Conservation (phyloP, 1,139 yeast genomes). For the Pichia sp. region DNA sequence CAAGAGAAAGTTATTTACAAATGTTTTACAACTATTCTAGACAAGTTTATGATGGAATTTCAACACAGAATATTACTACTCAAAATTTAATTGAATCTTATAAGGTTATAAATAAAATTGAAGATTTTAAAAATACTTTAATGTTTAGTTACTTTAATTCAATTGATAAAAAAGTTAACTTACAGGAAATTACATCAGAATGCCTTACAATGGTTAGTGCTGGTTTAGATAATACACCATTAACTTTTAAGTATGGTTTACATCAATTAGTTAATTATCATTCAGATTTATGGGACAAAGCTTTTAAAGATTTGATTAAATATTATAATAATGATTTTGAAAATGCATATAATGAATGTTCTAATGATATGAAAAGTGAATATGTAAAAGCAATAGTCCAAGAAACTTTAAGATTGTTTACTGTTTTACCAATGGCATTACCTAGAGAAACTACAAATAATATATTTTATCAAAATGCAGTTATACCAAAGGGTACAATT, state of each 20-base stretch:
- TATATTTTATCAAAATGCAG: conserved; percentile 34
- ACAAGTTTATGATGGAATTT: conserved; percentile 17
- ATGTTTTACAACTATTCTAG: conserved; percentile 30
- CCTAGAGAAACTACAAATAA: conserved; percentile 55
- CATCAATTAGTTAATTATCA: conserved; percentile 52
- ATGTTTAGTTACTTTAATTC: conserved; percentile 24
- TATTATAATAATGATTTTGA: conserved; percentile 30
- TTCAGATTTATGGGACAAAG: conserved; percentile 38
- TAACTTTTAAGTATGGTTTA: conserved; percentile 53
- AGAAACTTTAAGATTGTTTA: conserved; percentile 56
- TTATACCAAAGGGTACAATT: conserved; percentile 51
- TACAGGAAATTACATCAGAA: conserved; percentile 49
- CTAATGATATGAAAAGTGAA: conserved; percentile 32
- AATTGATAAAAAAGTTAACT: conserved; percentile 12
- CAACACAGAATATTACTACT: background rate
- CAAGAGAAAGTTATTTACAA: conserved; percentile 53
- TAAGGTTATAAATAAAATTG: conserved; percentile 2
- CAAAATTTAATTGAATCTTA: background rate
- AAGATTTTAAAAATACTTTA: conserved; percentile 22
- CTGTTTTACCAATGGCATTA: conserved; percentile 61
- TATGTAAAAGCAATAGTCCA: conserved; percentile 53
- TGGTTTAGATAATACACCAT: conserved; percentile 68
- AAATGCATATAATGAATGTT: conserved; percentile 41
- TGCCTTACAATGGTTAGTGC: conserved; percentile 77
- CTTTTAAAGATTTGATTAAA: conserved; percentile 33